Evolutionary conservation across 2,329 filamentous ascomycete species (phyloP).

Genomic region (Botrytis aclada): DNA sequence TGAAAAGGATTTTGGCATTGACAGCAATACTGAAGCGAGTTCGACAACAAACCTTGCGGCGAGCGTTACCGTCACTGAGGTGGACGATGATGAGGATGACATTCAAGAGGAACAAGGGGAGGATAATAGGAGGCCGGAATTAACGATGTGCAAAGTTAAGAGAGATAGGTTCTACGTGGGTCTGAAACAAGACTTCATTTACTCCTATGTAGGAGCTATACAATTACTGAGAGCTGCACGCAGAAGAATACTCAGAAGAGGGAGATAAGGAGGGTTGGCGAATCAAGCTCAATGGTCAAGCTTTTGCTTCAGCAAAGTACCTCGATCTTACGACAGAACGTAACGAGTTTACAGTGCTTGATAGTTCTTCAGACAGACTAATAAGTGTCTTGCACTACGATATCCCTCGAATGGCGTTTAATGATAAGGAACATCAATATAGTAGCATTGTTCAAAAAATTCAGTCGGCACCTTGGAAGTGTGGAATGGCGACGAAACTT

Average conservation of each 20-base stretch:
- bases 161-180: constrained; percentile 29
- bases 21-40: background rate
- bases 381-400: background rate
- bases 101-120: background rate
- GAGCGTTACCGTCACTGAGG: background rate
- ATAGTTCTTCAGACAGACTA: too few relatives aligned
- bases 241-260: constrained; percentile 25
- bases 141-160: constrained; percentile 34
- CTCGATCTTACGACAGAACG: background rate
- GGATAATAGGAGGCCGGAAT: constrained; percentile 23
- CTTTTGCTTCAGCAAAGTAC: background rate
- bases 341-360: background rate
- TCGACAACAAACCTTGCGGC: background rate
- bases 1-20: constrained; percentile 30
- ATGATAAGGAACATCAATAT: background rate
- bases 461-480: background rate
- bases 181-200: constrained; percentile 16
- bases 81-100: constrained; percentile 9
- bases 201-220: constrained; percentile 27
- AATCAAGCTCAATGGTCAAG: background rate
- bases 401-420: background rate
- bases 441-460: background rate
- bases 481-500: background rate
- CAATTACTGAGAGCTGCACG: constrained; percentile 11
- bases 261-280: background rate